phyloP scores from a whole-genome alignment of 2,329 filamentous ascomycete species.

The Elsinoe fawcettii region DNA sequence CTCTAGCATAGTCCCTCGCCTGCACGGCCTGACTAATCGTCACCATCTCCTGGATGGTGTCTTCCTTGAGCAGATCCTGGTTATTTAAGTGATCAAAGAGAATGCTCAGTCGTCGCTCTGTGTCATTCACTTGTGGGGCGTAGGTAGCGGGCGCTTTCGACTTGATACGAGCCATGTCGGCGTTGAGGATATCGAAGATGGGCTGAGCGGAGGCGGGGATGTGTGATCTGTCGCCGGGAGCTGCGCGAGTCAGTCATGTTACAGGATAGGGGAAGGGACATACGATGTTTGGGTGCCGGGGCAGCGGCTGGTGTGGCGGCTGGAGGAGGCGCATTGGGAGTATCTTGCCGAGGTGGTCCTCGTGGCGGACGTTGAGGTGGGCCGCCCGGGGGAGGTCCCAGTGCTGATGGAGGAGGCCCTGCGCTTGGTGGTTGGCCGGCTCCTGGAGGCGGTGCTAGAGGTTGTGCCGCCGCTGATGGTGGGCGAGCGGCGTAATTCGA shows the following conservation, averaged over 20 bases:
- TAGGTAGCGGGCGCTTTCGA: conserved; percentile 78
- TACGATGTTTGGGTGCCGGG: conserved; percentile 61
- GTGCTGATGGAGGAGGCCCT: conserved; percentile 38
- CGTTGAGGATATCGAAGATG: conserved; percentile 71
- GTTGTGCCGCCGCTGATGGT: conserved; percentile 5
- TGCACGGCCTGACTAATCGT: conserved; percentile 43
- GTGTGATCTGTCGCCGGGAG: conserved; percentile 71
- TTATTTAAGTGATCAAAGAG: conserved; percentile 98
- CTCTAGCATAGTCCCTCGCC: conserved; percentile 38
- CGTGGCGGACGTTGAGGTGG: conserved; percentile 43
- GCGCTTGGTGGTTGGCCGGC: conserved; percentile 26
- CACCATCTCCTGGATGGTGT: conserved; percentile 62
- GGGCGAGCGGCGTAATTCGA: conserved; percentile 16
- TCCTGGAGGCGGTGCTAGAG: not conserved
- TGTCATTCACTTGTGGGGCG: conserved; percentile 82
- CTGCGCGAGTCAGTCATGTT: conserved; percentile 26
- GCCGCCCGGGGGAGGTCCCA: conserved; percentile 30
- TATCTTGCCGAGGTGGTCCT: conserved; percentile 41
- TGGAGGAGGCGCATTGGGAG: conserved; percentile 33
- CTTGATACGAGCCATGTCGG: conserved; percentile 84
- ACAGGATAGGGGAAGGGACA: conserved; percentile 28
- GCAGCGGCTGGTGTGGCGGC: conserved; percentile 36
- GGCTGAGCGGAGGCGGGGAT: conserved; percentile 70
- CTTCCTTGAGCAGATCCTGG: conserved; percentile 74
- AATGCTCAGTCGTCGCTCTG: conserved; percentile 82